A percentile compares a stretch with the other conserved stretches of the same genome.
Evolutionary conservation across 148 eudicot genomes (phyloP).

Genomic region (Rhododendron molle): DNA sequence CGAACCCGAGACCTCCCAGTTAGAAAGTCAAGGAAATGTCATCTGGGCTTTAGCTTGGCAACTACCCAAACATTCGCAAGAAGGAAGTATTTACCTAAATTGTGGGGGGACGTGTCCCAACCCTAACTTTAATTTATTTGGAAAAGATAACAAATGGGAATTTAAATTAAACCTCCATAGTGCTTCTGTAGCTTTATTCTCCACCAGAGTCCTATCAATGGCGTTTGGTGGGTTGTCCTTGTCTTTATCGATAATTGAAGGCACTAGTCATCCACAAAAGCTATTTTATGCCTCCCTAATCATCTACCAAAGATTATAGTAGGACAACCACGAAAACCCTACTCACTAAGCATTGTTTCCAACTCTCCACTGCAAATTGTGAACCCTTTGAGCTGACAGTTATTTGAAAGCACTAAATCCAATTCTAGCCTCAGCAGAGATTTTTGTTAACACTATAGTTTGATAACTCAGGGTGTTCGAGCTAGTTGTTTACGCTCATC

Average conservation of each 20-base stretch:
- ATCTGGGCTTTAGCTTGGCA: not conserved
- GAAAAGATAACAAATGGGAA: not conserved
- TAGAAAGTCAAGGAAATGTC: not conserved
- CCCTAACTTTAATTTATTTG: conserved; percentile 12
- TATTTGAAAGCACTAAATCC: not conserved
- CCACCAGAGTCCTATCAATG: conserved; percentile 72
- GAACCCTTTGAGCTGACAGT: conserved; percentile 11
- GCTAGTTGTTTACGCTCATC: not conserved
- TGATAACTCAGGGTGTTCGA: not conserved
- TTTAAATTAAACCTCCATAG: conserved; percentile 1
- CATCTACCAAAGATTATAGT: conserved; percentile 11
- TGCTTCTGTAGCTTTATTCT: conserved; percentile 47
- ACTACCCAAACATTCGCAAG: not conserved
- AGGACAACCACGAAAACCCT: conserved; percentile 14
- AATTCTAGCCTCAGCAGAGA: too few species aligned
- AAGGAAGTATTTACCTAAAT: not conserved
- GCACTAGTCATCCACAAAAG: conserved; percentile 35
- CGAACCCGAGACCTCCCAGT: not conserved
- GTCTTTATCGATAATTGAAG: conserved; percentile 57
- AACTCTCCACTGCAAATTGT: conserved; percentile 11
- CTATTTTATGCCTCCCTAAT: conserved; percentile 24
- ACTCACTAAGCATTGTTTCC: conserved; percentile 18
- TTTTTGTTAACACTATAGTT: not conserved
- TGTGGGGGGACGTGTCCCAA: conserved; percentile 15
- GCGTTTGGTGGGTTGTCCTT: conserved; percentile 63